Evolutionary conservation across 2,329 filamentous ascomycete species (phyloP).

Genomic region (Sporothrix inflata): DNA sequence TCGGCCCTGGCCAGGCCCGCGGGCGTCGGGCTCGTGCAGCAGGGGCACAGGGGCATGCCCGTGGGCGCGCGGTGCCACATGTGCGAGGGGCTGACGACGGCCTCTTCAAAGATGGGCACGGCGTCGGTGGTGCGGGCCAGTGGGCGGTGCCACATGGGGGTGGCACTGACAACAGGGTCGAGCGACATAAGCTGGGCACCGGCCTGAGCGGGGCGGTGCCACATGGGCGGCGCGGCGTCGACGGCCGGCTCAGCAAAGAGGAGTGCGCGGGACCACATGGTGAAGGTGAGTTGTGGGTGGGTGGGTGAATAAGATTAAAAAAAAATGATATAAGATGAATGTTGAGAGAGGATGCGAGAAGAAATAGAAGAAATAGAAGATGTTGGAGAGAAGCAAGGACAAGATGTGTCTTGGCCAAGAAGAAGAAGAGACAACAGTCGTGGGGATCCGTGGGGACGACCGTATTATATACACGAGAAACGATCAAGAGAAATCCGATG

Average conservation of each 20-base stretch:
- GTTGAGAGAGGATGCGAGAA: background rate
- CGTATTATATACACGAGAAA: background rate
- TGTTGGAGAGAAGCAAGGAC: background rate
- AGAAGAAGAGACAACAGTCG: background rate
- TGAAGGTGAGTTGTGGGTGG: background rate
- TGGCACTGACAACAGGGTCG: constrained; percentile 12
- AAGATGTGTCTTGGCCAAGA: background rate
- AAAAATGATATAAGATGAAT: background rate
- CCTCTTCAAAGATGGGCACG: constrained; percentile 30
- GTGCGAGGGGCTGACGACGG: constrained; percentile 22
- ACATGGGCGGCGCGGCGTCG: constrained; percentile 29
- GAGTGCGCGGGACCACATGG: constrained; percentile 27
- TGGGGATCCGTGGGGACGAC: background rate
- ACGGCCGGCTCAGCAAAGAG: constrained; percentile 27
- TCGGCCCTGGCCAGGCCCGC: background rate
- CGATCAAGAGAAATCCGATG: background rate
- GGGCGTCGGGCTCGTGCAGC: constrained; percentile 26
- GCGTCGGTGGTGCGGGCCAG: constrained; percentile 18
- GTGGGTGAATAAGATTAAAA: background rate
- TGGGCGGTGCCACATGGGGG: constrained; percentile 30
- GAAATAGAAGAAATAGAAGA: background rate
- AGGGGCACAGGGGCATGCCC: constrained; percentile 27
- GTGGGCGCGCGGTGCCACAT: constrained; percentile 30
- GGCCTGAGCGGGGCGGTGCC: constrained; percentile 23
- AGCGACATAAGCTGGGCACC: constrained; percentile 26